These are phyloP conservation scores for Xylaria sp. DNA, from an alignment of 2,329 filamentous ascomycete genomes.

Conservation along the genomic window DNA sequence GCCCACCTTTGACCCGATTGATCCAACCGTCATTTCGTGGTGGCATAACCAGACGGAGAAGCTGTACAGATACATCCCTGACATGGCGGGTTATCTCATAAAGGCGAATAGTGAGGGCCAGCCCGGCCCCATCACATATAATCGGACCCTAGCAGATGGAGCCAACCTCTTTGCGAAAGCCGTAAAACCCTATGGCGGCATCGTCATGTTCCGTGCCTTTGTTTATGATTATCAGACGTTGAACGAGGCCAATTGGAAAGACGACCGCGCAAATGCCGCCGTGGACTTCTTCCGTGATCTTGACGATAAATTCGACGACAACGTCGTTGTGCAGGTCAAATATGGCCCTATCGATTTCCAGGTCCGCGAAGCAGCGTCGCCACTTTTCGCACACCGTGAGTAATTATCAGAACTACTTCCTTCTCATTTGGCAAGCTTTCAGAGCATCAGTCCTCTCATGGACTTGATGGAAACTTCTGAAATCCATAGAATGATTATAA, in stretches of 20 bases:
- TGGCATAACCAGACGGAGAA: slow-evolving; percentile 69
- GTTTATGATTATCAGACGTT: slow-evolving; percentile 69
- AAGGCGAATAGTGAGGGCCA: slow-evolving; percentile 80
- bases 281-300: slow-evolving; percentile 73
- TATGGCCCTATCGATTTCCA: slow-evolving; percentile 81
- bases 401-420: not conserved
- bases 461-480: not conserved
- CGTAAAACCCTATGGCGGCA: slow-evolving; percentile 66
- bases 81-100: slow-evolving; percentile 74
- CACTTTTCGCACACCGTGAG: slow-evolving; percentile 65
- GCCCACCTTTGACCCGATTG: slow-evolving; percentile 72
- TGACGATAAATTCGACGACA: slow-evolving; percentile 73
- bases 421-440: not conserved
- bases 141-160: slow-evolving; percentile 73
- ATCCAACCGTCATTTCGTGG: slow-evolving; percentile 67
- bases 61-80: slow-evolving; percentile 70
- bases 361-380: slow-evolving; percentile 73
- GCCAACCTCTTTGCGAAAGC: slow-evolving; percentile 74
- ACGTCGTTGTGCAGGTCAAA: slow-evolving; percentile 78
- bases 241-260: slow-evolving; percentile 69
- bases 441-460: not conserved
- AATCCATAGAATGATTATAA: not conserved
- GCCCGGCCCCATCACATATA: slow-evolving; percentile 75
- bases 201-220: slow-evolving; percentile 77
- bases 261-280: slow-evolving; percentile 75